Base-by-base conservation (phyloP, 2,329 filamentous ascomycete species). In the Phoma sp. region DNA sequence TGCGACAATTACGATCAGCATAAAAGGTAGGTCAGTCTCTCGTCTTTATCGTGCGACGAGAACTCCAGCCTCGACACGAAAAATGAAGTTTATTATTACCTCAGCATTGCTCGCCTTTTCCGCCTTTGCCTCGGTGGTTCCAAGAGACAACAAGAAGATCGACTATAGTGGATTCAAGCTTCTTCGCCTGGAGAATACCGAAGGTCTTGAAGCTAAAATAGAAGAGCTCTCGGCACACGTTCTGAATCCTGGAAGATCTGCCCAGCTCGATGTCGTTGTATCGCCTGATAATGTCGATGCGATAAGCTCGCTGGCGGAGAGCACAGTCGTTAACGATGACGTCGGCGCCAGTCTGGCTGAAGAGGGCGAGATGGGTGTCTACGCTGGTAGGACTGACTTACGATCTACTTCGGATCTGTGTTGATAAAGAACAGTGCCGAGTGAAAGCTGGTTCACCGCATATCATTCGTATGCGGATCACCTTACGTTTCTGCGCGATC, bases 161-260 rank as follows among this genome's bases (percentile, higher is more conserved):
- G 70, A 74, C 53, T 75, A 75, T 58, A 67, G 60, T 57, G 72
- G 72, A 55, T 74, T 71, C 66, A 74, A 74, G 60, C 66, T 73
- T 13, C 51, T 75, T 15, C 71, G 73, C 35, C 49, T 75, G 27
- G 59, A 68, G n/a, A 59, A 64, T 39, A 58, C 53, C 27, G 55
- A 58, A 15, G 59, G 64, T 27, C 55, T 72, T 13, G 67, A 71
- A 49, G 61, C 58, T 19, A 55, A 72, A 45, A 62, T 75, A 33
- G 69, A 73, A 48, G 55, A 65, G 43, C 57, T 75, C 22, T 68
- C 69, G 12, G 64, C 70, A 17, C 71, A 74, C 50, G 44, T 74
- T 8, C 57, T 73, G 46, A 74, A 72, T 49, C 69, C 70, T 38
- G 71, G 70, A 35, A 67, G 67, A 29, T 51, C 64, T 0, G 49